Percentiles rank a stretch among this genome's conserved stretches.
phyloP scores from a whole-genome alignment of 2,329 filamentous ascomycete species.

The Paracoccidioides lutzii region DNA sequence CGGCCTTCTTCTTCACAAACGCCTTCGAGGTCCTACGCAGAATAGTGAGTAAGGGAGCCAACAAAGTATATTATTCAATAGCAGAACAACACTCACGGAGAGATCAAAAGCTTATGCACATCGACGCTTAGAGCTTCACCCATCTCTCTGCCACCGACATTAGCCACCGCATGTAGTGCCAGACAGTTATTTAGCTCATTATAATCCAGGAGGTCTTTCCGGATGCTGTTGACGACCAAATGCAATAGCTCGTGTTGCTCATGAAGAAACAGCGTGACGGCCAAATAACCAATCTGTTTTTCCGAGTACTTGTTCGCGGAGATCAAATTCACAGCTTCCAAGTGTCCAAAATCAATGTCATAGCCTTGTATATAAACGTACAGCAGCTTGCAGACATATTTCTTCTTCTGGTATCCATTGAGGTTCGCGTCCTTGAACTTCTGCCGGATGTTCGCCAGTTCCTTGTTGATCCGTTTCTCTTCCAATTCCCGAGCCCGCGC shows the following conservation, averaged over 20 bases:
- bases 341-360: slow-evolving; percentile 97
- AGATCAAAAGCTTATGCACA: slow-evolving; percentile 86
- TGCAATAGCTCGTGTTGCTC: slow-evolving; percentile 94
- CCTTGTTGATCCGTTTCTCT: slow-evolving; percentile 99
- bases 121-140: slow-evolving; percentile 84
- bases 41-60: background rate
- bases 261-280: slow-evolving; percentile 92
- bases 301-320: slow-evolving; percentile 96
- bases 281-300: slow-evolving; percentile 97
- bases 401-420: slow-evolving; percentile 98
- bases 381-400: slow-evolving; percentile 99
- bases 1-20: slow-evolving; percentile 98
- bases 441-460: slow-evolving; percentile 93
- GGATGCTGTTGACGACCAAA: slow-evolving; percentile 94
- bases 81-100: slow-evolving; percentile 52
- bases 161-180: slow-evolving; percentile 92
- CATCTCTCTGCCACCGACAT: slow-evolving; percentile 94
- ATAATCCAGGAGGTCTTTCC: slow-evolving; percentile 85
- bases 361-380: slow-evolving; percentile 99
- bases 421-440: slow-evolving; percentile 95
- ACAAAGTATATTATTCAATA: background rate
- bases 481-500: slow-evolving; percentile 88
- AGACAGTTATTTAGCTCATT: slow-evolving; percentile 97
- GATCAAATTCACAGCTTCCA: slow-evolving; percentile 95
- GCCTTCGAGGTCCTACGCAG: slow-evolving; percentile 62